Evolutionary conservation across 2,329 filamentous ascomycete genomes (phyloP).

Genomic region (Phialemonium atrogriseum): DNA sequence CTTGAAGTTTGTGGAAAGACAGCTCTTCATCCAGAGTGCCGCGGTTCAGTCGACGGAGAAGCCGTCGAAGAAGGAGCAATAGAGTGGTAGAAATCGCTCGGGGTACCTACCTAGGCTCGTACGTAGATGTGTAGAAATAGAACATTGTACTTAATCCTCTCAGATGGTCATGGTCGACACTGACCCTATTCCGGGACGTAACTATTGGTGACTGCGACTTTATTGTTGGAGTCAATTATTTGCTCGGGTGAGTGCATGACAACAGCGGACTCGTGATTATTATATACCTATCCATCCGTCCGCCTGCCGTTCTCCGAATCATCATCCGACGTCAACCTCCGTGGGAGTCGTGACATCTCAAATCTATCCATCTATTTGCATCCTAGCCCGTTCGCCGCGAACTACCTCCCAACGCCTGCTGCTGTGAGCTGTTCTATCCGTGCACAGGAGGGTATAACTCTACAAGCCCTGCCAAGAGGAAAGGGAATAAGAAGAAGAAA

Average conservation of each 20-base stretch:
- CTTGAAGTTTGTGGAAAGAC: constrained; percentile 70
- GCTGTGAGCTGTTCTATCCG: constrained; percentile 6
- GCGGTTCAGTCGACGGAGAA: constrained; percentile 26
- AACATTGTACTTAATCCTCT: no score
- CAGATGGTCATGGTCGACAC: no score
- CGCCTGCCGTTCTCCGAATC: background rate
- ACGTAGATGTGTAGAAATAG: background rate
- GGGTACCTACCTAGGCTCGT: background rate
- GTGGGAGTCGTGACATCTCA: background rate
- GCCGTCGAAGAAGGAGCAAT: constrained; percentile 56
- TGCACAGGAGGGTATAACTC: background rate
- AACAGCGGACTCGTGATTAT: no score
- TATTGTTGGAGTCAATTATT: background rate
- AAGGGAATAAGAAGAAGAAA: constrained; percentile 2
- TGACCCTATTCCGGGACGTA: background rate
- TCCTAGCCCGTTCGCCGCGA: background rate
- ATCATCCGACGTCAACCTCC: no score
- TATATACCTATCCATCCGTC: background rate
- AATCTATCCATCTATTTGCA: background rate
- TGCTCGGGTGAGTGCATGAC: no score
- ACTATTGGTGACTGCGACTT: background rate
- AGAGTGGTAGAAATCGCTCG: constrained; percentile 15
- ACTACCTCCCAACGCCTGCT: no score
- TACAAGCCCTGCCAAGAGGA: background rate
- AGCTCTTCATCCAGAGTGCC: constrained; percentile 51